phyloP scores from a whole-genome alignment of 2,329 filamentous ascomycete species.

The Cladosporium sphaerospermum region DNA sequence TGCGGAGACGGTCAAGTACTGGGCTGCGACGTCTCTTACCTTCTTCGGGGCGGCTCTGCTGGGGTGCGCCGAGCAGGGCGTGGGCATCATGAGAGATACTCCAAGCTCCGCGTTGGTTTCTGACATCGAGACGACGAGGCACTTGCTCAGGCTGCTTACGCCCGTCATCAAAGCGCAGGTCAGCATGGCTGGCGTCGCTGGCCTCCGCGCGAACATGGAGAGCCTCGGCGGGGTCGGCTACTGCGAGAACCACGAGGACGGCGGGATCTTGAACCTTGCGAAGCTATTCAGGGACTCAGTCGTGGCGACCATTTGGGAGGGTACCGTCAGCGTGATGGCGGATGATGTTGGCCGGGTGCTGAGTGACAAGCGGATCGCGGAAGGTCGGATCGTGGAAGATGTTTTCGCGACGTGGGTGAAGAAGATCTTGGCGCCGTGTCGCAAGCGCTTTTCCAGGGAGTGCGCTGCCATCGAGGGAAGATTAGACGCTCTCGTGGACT shows the following conservation, averaged over 20 bases:
- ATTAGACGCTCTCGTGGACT: background rate
- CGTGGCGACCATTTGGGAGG: conserved; percentile 65
- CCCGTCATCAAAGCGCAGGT: conserved; percentile 56
- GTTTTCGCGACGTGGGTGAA: background rate
- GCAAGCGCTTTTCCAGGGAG: background rate
- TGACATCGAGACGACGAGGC: conserved; percentile 19
- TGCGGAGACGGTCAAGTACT: conserved; percentile 50
- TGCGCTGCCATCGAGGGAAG: background rate
- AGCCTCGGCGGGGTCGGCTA: conserved; percentile 62
- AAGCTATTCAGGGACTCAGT: conserved; percentile 59
- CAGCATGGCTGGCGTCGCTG: conserved; percentile 45
- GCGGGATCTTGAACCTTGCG: conserved; percentile 58
- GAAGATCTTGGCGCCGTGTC: background rate
- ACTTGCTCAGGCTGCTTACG: conserved; percentile 52
- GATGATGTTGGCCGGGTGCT: conserved; percentile 43
- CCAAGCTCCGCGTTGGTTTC: background rate
- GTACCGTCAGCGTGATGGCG: conserved; percentile 65
- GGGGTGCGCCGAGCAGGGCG: conserved; percentile 47
- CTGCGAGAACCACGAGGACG: conserved; percentile 50
- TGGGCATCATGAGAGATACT: conserved; percentile 15
- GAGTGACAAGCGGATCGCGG: conserved; percentile 18
- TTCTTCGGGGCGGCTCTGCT: conserved; percentile 51
- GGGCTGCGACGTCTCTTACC: conserved; percentile 50
- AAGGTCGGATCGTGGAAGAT: background rate
- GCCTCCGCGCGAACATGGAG: conserved; percentile 56